Percentiles rank a stretch among this genome's conserved stretches.
phyloP scores from a whole-genome alignment of 140 eudicot genomes.

The Anethum foeniculum region DNA sequence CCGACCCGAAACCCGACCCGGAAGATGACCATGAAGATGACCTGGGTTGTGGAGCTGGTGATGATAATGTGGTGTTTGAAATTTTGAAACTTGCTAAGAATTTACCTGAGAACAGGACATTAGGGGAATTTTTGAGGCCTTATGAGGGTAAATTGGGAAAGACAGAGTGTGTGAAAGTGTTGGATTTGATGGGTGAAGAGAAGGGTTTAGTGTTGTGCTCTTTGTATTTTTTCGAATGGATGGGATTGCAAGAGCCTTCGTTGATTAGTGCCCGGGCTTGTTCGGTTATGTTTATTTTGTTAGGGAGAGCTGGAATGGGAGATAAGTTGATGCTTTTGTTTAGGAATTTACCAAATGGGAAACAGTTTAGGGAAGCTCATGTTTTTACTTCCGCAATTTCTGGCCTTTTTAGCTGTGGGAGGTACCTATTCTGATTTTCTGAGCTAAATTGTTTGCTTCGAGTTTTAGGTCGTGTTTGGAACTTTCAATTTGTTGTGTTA shows the following conservation, averaged over 20 bases:
- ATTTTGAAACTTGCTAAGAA: constrained; percentile 45
- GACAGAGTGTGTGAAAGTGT: constrained; percentile 57
- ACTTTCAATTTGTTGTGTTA: neutral
- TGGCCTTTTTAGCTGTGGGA: constrained; percentile 59
- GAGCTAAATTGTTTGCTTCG: neutral
- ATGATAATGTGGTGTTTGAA: constrained; percentile 24
- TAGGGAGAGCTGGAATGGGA: constrained; percentile 73
- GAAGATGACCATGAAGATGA: constrained; percentile 4
- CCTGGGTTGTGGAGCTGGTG: constrained; percentile 10
- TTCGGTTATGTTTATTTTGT: constrained; percentile 52
- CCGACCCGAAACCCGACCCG: constrained; percentile 3
- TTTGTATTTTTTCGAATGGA: constrained; percentile 90
- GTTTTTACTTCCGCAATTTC: constrained; percentile 81
- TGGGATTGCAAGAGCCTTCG: constrained; percentile 78
- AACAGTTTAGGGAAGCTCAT: constrained; percentile 51
- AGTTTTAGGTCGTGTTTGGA: neutral
- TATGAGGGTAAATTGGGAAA: constrained; percentile 55
- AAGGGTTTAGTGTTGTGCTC: constrained; percentile 52
- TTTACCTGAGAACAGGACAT: constrained; percentile 52
- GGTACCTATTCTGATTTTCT: constrained; percentile 32
- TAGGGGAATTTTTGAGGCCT: constrained; percentile 58
- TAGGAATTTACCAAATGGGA: constrained; percentile 45
- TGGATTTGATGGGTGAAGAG: constrained; percentile 55
- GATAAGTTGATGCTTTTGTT: constrained; percentile 60
- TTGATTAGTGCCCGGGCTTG: constrained; percentile 72